phyloP scores from a whole-genome alignment of 1,284 basidiomycete species.

The Neolentinus lepideus region DNA sequence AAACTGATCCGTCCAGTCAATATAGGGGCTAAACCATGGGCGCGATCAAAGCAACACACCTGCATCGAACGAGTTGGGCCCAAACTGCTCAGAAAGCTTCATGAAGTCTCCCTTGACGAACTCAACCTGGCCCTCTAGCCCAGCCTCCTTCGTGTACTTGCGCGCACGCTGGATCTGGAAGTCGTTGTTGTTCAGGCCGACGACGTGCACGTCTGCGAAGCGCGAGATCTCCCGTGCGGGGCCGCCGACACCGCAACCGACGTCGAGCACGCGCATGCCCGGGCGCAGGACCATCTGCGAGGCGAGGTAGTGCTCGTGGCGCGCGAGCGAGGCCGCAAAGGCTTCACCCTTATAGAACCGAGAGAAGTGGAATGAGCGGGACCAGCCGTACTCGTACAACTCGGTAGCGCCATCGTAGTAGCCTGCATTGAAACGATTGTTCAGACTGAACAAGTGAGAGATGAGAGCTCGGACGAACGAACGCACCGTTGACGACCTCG shows the following conservation, averaged over 20 bases:
- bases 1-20: slow-evolving; percentile 44
- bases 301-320: slow-evolving; percentile 98
- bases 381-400: slow-evolving; percentile 97
- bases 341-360: slow-evolving; percentile 96
- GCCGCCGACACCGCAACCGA: slow-evolving; percentile 97
- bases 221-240: slow-evolving; percentile 93
- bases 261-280: slow-evolving; percentile 95
- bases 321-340: slow-evolving; percentile 79
- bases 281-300: slow-evolving; percentile 76
- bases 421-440: slow-evolving; percentile 33
- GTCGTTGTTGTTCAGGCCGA: slow-evolving; percentile 96
- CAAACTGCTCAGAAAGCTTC: slow-evolving; percentile 90
- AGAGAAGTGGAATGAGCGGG: slow-evolving; percentile 94
- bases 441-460: not conserved
- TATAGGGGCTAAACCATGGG: not conserved
- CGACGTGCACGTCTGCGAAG: slow-evolving; percentile 83
- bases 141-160: slow-evolving; percentile 78
- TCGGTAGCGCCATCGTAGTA: slow-evolving; percentile 98
- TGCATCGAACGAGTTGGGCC: slow-evolving; percentile 92
- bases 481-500: slow-evolving; percentile 88
- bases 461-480: slow-evolving; percentile 13
- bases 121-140: slow-evolving; percentile 70
- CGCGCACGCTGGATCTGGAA: slow-evolving; percentile 88
- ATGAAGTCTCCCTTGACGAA: slow-evolving; percentile 96
- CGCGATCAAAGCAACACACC: slow-evolving; percentile 37